Evolutionary conservation across 176 grass and related monocot species (phyloP).

Genomic region (Aegilops longissima): DNA sequence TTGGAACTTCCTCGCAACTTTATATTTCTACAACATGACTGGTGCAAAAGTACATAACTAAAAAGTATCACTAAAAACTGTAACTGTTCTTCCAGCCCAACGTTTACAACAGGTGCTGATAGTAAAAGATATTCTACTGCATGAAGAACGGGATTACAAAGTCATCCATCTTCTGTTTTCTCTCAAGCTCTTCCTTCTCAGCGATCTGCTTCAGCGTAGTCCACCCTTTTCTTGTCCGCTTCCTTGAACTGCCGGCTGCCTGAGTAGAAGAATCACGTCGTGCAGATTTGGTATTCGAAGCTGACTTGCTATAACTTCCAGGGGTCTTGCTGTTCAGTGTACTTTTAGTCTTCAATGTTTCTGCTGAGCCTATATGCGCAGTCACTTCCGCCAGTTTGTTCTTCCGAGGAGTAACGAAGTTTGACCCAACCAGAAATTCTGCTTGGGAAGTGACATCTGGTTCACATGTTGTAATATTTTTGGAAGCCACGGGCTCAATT

Average conservation of each 20-base stretch:
- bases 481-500: neutral
- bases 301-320: slow-evolving; percentile 8
- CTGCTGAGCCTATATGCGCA: neutral
- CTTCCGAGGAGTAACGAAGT: slow-evolving; percentile 39
- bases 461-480: neutral
- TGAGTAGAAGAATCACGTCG: neutral
- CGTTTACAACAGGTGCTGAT: too few relatives aligned
- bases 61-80: neutral
- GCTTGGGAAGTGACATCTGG: neutral
- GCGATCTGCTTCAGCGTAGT: slow-evolving; percentile 45
- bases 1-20: neutral
- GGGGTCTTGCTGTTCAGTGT: slow-evolving; percentile 18
- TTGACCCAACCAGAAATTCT: slow-evolving; percentile 1
- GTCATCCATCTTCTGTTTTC: slow-evolving; percentile 48
- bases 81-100: neutral
- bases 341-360: slow-evolving; percentile 18
- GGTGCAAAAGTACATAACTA: neutral
- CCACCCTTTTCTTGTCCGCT: slow-evolving; percentile 56
- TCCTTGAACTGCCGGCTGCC: slow-evolving; percentile 47
- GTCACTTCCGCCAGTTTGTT: slow-evolving; percentile 13
- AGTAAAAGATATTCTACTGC: slow-evolving; percentile 16
- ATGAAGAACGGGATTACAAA: slow-evolving; percentile 69
- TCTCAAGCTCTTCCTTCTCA: slow-evolving; percentile 53
- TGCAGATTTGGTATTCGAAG: slow-evolving; percentile 20
- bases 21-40: neutral